Percentiles rank a stretch among this genome's conserved stretches.
phyloP scores from a whole-genome alignment of 148 eudicot genomes.

The Amaranthus cruentus region DNA sequence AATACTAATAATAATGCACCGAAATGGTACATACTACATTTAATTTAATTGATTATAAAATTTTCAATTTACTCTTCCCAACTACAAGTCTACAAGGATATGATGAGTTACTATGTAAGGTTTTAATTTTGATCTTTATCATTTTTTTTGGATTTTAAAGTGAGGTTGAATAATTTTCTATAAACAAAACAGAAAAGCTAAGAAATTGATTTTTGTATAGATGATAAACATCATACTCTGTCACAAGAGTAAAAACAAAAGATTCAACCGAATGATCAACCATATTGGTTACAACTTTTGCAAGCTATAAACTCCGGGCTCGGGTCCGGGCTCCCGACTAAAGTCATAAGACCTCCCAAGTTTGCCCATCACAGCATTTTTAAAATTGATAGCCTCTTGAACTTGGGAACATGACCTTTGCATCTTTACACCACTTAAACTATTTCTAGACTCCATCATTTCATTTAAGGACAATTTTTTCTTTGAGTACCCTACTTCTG shows the following conservation, averaged over 20 bases:
- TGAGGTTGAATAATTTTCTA: too few species aligned
- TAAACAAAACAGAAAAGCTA: too few species aligned
- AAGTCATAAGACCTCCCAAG: slow-evolving; percentile 45
- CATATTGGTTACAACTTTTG: not conserved
- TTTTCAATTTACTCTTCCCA: not conserved
- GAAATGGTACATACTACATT: slow-evolving; percentile 20
- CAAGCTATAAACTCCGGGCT: slow-evolving; percentile 17
- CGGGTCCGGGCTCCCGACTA: slow-evolving; percentile 9
- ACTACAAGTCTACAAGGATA: not conserved
- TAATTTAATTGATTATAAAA: not conserved
- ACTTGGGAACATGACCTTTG: slow-evolving; percentile 75
- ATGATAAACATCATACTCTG: too few species aligned
- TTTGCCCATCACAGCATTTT: slow-evolving; percentile 69
- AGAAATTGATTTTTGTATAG: too few species aligned
- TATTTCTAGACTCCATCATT: slow-evolving; percentile 71
- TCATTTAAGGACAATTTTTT: slow-evolving; percentile 52
- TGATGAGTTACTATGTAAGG: too few species aligned
- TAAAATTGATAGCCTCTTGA: slow-evolving; percentile 61
- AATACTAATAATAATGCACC: slow-evolving; percentile 10
- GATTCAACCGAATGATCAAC: too few species aligned
- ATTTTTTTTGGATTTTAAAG: too few species aligned
- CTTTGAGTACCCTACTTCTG: slow-evolving; percentile 39
- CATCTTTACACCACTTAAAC: slow-evolving; percentile 72
- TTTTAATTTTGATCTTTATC: too few species aligned
- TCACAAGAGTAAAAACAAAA: too few species aligned